These are phyloP conservation scores for Tilletia horrida DNA, from an alignment of 1,284 basidiomycete species.

Conservation along the genomic window DNA sequence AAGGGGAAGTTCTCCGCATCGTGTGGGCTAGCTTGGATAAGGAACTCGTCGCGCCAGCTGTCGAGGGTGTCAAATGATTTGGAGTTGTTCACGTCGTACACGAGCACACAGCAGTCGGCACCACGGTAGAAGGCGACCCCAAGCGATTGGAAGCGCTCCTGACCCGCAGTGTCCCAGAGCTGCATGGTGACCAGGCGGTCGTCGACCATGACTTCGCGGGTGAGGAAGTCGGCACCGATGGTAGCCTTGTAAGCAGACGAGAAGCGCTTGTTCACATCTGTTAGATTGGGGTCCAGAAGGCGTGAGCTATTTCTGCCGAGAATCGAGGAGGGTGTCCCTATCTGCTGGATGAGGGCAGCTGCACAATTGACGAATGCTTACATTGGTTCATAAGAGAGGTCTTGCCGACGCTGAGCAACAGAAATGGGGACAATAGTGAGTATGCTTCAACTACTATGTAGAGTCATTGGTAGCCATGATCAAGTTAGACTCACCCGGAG, in stretches of 20 bases:
- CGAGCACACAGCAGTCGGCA: constrained; percentile 97
- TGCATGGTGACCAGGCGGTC: constrained; percentile 96
- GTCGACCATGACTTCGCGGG: constrained; percentile 98
- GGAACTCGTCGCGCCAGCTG: constrained; percentile 54
- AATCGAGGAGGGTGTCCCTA: too few relatives aligned
- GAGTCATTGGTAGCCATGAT: too few relatives aligned
- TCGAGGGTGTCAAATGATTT: constrained; percentile 88
- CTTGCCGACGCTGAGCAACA: constrained; percentile 79
- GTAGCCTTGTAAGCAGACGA: constrained; percentile 91
- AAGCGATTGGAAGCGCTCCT: constrained; percentile 97
- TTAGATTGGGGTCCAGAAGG: background rate
- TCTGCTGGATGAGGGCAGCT: too few relatives aligned
- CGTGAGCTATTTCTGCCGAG: background rate
- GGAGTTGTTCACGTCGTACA: constrained; percentile 97
- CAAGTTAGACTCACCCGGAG: constrained; percentile 48
- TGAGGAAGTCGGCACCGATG: constrained; percentile 64
- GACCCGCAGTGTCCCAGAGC: constrained; percentile 98
- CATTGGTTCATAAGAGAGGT: constrained; percentile 99
- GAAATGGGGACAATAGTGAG: too few relatives aligned
- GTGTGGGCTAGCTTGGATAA: constrained; percentile 80
- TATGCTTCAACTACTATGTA: too few relatives aligned
- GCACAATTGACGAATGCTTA: too few relatives aligned
- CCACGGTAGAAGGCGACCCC: constrained; percentile 99
- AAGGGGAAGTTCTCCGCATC: constrained; percentile 98
- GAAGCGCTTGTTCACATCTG: constrained; percentile 96